Percentiles rank a stretch among this genome's conserved stretches.
phyloP scores from a whole-genome alignment of 192 early-diverging fungal species.

The Coemansia sp. region DNA sequence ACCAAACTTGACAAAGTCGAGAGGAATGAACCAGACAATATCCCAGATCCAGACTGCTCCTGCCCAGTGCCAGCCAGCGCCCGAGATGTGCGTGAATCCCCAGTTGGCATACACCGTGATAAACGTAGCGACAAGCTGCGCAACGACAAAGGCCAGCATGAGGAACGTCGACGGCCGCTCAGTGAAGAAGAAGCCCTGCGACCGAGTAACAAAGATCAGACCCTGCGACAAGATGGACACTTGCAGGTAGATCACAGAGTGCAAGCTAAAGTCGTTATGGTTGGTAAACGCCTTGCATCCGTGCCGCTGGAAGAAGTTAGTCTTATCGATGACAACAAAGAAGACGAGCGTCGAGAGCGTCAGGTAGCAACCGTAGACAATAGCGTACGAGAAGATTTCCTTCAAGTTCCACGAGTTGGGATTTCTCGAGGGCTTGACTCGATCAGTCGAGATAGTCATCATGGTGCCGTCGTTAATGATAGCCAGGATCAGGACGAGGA shows the following conservation, averaged over 20 bases:
- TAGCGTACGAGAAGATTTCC: constrained; percentile 85
- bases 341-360: constrained; percentile 78
- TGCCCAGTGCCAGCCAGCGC: constrained; percentile 76
- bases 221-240: constrained; percentile 77
- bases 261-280: constrained; percentile 65
- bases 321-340: constrained; percentile 64
- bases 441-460: constrained; percentile 89
- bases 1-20: constrained; percentile 78
- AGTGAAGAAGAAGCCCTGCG: constrained; percentile 73
- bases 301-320: constrained; percentile 67
- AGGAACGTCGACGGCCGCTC: constrained; percentile 73
- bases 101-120: constrained; percentile 85
- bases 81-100: constrained; percentile 71
- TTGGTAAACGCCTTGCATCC: constrained; percentile 55
- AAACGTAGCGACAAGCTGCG: constrained; percentile 73
- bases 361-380: constrained; percentile 82
- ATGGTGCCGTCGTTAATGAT: constrained; percentile 92
- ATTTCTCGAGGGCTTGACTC: constrained; percentile 73
- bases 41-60: constrained; percentile 78
- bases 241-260: constrained; percentile 80
- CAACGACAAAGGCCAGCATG: constrained; percentile 65
- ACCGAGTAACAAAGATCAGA: constrained; percentile 77
- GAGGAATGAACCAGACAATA: constrained; percentile 75
- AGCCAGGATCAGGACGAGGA: constrained; percentile 84
- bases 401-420: constrained; percentile 89